Base-by-base conservation (phyloP, 371 early-diverging fungal species). In the Coemansia sp. region DNA sequence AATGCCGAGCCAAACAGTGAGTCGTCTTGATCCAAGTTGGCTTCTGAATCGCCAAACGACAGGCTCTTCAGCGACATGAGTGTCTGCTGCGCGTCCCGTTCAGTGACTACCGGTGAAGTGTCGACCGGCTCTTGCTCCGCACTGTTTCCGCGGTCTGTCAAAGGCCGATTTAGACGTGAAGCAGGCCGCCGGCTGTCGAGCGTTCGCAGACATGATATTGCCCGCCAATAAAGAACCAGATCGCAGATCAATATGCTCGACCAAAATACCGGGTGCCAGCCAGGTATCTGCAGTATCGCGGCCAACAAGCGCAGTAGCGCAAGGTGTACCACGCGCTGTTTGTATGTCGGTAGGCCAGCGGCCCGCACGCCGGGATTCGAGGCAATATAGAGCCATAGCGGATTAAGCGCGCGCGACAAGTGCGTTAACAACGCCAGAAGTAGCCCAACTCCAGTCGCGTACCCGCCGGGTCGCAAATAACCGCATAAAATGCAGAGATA, bases 11-110 rank as follows among this genome's bases (percentile, higher is more conserved):
- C 67, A 16, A 51, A 30, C 16, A 62, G 26, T 5, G 45, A 50
- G 56, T 73, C 74, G 43, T 73, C 63, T 30, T 73, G 74, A 43
- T 73, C 74, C 43, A 53, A 43, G 32, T 73, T 73, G 14, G 52
- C 16, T 14, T 65, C 70, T 0, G 74, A 73, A 30, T 55, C 48
- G 13, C 65, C 62, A 61, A 73, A 69, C 40, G 74, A 68, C 50
- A 73, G 55, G 10, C 57, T 40, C 35, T 51, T 30, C n/a, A 73
- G 59, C 59, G 74, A 65, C 10, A 55, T 36, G 4, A 69, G 41
- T 14, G 74, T 53, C 34, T 30, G 31, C 35, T 57, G 53, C 39
- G 55, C 50, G 8, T 51, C 58, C 26, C 34, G 26, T 13, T 40
- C 59, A 20, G 41, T 53, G 7, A 42, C 36, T 2, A 43, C 31